These are phyloP conservation scores for Cladosporium cucumerinum DNA, from an alignment of 2,329 filamentous ascomycete species.

Conservation along the genomic window DNA sequence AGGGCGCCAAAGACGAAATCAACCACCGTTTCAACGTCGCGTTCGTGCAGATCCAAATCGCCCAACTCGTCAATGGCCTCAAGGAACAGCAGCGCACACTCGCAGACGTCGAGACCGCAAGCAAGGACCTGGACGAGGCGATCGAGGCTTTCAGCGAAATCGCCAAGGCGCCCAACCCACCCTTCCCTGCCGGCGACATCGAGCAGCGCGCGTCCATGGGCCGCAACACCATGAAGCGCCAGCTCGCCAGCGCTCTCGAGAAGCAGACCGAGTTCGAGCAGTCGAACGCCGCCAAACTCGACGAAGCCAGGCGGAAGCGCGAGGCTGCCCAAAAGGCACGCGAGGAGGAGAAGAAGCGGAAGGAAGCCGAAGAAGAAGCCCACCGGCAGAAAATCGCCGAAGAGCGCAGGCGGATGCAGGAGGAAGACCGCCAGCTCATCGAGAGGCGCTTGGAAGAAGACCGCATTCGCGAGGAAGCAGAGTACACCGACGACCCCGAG, in stretches of 20 bases:
- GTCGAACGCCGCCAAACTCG: constrained; percentile 83
- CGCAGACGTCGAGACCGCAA: constrained; percentile 75
- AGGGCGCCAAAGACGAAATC: constrained; percentile 64
- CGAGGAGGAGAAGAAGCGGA: constrained; percentile 70
- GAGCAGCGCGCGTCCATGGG: constrained; percentile 98
- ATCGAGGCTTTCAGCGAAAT: constrained; percentile 66
- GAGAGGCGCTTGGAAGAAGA: constrained; percentile 71
- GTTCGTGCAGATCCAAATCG: constrained; percentile 93
- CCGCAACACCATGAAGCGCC: constrained; percentile 87
- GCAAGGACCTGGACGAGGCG: constrained; percentile 76
- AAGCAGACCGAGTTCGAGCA: constrained; percentile 89
- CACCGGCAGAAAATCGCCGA: constrained; percentile 78
- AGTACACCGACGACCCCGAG: constrained; percentile 77
- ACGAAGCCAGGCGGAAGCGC: constrained; percentile 72
- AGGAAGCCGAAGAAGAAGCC: constrained; percentile 67
- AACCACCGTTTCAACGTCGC: constrained; percentile 98
- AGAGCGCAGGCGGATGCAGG: constrained; percentile 77
- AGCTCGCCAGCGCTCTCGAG: constrained; percentile 80
- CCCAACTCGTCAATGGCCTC: constrained; percentile 71
- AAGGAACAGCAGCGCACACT: constrained; percentile 73
- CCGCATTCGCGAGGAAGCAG: constrained; percentile 60
- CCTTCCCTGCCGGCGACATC: constrained; percentile 85
- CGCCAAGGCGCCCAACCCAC: constrained; percentile 63
- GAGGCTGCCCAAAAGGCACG: constrained; percentile 75
- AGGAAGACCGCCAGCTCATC: constrained; percentile 68